phyloP scores from a whole-genome alignment of 2,329 filamentous ascomycete species.

The Xylariaceae sp. region DNA sequence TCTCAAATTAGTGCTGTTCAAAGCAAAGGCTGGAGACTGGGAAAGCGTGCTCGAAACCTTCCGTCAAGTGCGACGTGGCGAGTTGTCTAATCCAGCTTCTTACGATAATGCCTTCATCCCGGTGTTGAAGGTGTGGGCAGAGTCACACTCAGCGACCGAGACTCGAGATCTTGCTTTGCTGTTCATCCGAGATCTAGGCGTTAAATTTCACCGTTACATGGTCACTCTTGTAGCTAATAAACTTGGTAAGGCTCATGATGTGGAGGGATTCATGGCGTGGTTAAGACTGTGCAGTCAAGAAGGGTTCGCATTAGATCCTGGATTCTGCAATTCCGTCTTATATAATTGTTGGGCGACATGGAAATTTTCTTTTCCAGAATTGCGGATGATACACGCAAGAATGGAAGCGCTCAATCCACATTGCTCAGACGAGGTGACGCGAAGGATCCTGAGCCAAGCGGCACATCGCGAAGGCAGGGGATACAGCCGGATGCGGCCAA shows the following conservation, averaged over 20 bases:
- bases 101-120: constrained; percentile 37
- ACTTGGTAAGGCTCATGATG: constrained; percentile 40
- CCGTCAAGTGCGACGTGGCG: constrained; percentile 21
- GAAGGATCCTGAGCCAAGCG: constrained; percentile 37
- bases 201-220: constrained; percentile 36
- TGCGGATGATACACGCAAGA: constrained; percentile 35
- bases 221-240: constrained; percentile 43
- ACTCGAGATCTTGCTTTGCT: constrained; percentile 38
- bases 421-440: constrained; percentile 38
- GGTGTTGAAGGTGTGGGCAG: constrained; percentile 39
- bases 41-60: constrained; percentile 36
- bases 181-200: constrained; percentile 36
- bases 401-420: constrained; percentile 33
- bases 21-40: constrained; percentile 42
- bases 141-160: constrained; percentile 39
- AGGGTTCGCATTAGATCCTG: constrained; percentile 37
- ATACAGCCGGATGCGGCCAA: background rate
- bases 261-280: constrained; percentile 39
- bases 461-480: constrained; percentile 13
- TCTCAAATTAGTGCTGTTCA: constrained; percentile 36
- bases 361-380: constrained; percentile 36
- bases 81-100: constrained; percentile 10
- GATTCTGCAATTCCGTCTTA: constrained; percentile 40
- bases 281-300: constrained; percentile 36
- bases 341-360: constrained; percentile 37